Evolutionary conservation across 768 basidiomycete genomes (phyloP).

Genomic region (Leccinellum albellum): DNA sequence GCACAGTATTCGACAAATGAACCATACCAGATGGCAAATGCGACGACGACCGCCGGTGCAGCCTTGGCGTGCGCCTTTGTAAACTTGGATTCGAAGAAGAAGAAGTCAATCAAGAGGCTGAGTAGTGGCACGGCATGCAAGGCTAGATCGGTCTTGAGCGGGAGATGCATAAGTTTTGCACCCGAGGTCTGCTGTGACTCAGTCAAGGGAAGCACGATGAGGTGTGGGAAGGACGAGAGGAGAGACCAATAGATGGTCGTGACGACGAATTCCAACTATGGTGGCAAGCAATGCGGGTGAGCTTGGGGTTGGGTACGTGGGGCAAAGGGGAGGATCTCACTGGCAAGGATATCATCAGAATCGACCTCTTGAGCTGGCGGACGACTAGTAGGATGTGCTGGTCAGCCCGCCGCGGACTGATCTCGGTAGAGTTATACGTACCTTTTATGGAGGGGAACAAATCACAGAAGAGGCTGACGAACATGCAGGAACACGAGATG

Average conservation of each 20-base stretch:
- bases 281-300: not conserved
- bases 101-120: conserved; percentile 62
- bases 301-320: not conserved
- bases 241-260: conserved; percentile 70
- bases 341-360: conserved; percentile 65
- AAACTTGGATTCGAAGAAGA: conserved; percentile 60
- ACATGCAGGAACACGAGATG: conserved; percentile 40
- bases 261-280: conserved; percentile 44
- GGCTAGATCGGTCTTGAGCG: conserved; percentile 55
- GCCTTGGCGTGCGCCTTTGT: conserved; percentile 10
- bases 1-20: conserved; percentile 69
- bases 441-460: conserved; percentile 35
- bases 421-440: conserved; percentile 20
- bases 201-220: conserved; percentile 44
- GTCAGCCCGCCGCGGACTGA: not conserved
- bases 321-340: conserved; percentile 34
- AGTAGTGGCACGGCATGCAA: conserved; percentile 64
- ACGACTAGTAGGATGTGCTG: conserved; percentile 3
- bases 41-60: conserved; percentile 14
- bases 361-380: conserved; percentile 49
- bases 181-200: not conserved
- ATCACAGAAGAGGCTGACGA: conserved; percentile 38
- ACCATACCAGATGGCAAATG: conserved; percentile 47
- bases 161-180: conserved; percentile 34
- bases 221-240: conserved; percentile 47